These are phyloP conservation scores for Kregervanrija fluxuum DNA, from an alignment of 805 yeast species.

Conservation along the genomic window DNA sequence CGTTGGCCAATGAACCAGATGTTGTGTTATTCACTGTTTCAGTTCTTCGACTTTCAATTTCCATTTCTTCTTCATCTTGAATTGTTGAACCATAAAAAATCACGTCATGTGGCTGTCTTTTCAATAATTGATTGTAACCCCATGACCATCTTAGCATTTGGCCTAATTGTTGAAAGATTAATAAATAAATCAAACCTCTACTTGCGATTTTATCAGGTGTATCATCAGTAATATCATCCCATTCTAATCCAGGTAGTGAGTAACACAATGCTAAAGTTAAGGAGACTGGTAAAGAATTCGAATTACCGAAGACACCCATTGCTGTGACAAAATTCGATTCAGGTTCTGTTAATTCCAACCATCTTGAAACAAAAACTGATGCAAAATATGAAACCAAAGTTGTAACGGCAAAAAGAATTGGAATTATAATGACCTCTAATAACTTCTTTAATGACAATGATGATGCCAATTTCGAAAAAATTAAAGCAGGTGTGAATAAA, in stretches of 20 bases:
- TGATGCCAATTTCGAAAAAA: constrained; percentile 71
- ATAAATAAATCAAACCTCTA: constrained; percentile 65
- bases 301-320: constrained; percentile 95
- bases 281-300: constrained; percentile 91
- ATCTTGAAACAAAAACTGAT: constrained; percentile 46
- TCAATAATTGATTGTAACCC: constrained; percentile 70
- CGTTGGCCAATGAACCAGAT: constrained; percentile 12
- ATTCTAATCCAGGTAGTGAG: constrained; percentile 65
- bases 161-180: constrained; percentile 77
- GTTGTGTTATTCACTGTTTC: no score
- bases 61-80: constrained; percentile 6
- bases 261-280: constrained; percentile 73
- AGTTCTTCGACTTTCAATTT: not conserved
- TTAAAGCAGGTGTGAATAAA: constrained; percentile 90
- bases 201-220: constrained; percentile 64
- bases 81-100: constrained; percentile 10
- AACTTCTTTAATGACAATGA: constrained; percentile 68
- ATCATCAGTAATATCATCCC: constrained; percentile 69
- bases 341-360: constrained; percentile 55
- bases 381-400: constrained; percentile 67
- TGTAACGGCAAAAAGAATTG: constrained; percentile 75
- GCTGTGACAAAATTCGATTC: constrained; percentile 92
- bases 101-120: constrained; percentile 39
- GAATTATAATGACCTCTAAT: constrained; percentile 75
- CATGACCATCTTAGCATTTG: constrained; percentile 82